phyloP scores from a whole-genome alignment of 2,329 filamentous ascomycete genomes.

The Venturia pyrina region DNA sequence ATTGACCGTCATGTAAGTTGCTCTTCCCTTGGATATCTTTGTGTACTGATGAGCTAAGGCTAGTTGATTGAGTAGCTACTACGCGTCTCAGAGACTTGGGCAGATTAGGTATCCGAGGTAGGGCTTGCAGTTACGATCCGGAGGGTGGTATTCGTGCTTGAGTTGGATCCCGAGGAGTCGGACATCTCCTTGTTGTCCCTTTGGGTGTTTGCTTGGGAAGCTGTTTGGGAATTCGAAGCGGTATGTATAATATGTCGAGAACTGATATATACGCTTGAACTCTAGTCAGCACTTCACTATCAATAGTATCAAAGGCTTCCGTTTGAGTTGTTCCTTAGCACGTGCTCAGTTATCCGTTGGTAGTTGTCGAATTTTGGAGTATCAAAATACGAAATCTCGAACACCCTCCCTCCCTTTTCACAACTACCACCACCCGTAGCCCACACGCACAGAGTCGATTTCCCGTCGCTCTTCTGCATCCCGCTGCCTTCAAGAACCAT shows the following conservation, averaged over 20 bases:
- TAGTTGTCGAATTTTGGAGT: not conserved
- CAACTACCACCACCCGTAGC: not conserved
- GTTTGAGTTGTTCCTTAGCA: not conserved
- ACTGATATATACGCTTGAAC: not conserved
- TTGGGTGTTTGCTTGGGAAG: not conserved
- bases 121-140: not conserved
- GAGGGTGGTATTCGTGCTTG: not conserved
- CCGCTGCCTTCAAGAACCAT: not conserved
- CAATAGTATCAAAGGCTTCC: not conserved
- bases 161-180: too few species aligned
- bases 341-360: not conserved
- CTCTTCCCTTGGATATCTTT: not conserved
- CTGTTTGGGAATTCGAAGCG: not conserved
- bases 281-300: not conserved
- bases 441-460: not conserved
- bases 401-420: not conserved
- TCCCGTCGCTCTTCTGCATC: not conserved
- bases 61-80: not conserved
- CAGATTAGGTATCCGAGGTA: not conserved
- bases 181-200: not conserved
- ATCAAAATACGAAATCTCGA: not conserved
- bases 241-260: not conserved
- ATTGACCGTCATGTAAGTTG: not conserved
- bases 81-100: not conserved
- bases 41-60: conserved; percentile 1